Percentiles rank a stretch among this genome's conserved stretches.
Evolutionary conservation across 805 yeast genomes (phyloP).

Genomic region (Dipodascus albidus): DNA sequence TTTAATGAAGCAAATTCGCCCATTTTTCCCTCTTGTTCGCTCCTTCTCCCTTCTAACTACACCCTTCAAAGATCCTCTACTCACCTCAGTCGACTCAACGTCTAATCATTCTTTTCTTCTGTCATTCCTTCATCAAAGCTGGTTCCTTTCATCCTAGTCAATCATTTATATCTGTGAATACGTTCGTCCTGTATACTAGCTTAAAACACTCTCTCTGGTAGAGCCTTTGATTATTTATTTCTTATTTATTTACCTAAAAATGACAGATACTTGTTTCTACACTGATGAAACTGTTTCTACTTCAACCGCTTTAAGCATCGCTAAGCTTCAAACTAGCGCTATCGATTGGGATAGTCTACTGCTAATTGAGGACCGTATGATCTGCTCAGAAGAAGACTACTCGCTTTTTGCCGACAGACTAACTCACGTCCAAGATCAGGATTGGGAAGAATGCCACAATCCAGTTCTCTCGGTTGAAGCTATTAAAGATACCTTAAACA

Average conservation of each 20-base stretch:
- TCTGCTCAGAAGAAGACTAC: neutral
- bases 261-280: neutral
- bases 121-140: neutral
- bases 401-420: neutral
- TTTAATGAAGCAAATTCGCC: neutral
- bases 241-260: neutral
- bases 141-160: neutral
- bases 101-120: neutral
- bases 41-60: neutral
- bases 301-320: neutral
- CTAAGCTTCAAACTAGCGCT: neutral
- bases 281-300: neutral
- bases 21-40: neutral
- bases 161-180: neutral
- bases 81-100: neutral
- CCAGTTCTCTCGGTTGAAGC: conserved; percentile 7
- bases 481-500: conserved; percentile 4
- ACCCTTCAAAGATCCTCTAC: neutral
- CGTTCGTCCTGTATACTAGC: too few species aligned
- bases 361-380: neutral
- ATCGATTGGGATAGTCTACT: neutral
- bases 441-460: conserved; percentile 1
- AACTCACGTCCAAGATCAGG: neutral
- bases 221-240: neutral
- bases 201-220: neutral